Percentiles rank a stretch among this genome's conserved stretches.
These are phyloP conservation scores for Protostelium mycophagum DNA, from an alignment of 78 protist species.

Conservation along the genomic window DNA sequence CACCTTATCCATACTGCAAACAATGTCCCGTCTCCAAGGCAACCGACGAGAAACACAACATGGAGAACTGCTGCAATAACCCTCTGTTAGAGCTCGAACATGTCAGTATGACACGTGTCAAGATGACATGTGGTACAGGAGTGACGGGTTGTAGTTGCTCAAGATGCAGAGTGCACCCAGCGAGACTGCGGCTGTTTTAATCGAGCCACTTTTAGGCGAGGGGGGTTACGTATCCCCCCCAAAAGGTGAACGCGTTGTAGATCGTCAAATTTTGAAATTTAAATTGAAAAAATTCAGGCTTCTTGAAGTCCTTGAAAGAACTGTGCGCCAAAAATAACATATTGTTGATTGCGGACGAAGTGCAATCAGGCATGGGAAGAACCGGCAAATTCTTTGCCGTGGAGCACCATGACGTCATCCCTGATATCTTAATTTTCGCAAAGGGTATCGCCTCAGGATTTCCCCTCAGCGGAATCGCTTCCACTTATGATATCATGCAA, in stretches of 20 bases:
- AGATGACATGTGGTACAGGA: neutral
- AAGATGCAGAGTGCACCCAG: conserved; percentile 1
- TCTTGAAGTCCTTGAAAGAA: conserved; percentile 27
- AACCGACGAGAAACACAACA: neutral
- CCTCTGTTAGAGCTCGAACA: neutral
- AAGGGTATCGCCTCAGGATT: conserved; percentile 72
- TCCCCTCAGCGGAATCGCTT: conserved; percentile 39
- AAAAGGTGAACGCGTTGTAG: neutral
- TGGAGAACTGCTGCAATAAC: neutral
- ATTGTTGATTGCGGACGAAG: conserved; percentile 53
- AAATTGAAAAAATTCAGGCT: conserved; percentile 6
- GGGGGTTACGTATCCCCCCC: conserved; percentile 54
- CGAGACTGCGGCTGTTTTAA: conserved; percentile 53
- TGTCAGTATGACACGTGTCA: neutral
- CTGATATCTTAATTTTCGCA: conserved; percentile 21
- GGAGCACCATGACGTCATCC: neutral
- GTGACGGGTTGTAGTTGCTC: neutral
- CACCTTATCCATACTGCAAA: conserved; percentile 48
- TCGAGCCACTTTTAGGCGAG: conserved; percentile 82
- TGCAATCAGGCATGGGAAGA: conserved; percentile 83
- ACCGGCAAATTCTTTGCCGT: conserved; percentile 79
- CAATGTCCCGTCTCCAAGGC: conserved; percentile 13
- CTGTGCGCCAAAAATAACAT: conserved; percentile 41
- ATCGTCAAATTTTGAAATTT: neutral
- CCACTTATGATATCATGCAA: conserved; percentile 10